These are phyloP conservation scores for Cyathus striatus DNA, from an alignment of 768 basidiomycete genomes.

Conservation along the genomic window DNA sequence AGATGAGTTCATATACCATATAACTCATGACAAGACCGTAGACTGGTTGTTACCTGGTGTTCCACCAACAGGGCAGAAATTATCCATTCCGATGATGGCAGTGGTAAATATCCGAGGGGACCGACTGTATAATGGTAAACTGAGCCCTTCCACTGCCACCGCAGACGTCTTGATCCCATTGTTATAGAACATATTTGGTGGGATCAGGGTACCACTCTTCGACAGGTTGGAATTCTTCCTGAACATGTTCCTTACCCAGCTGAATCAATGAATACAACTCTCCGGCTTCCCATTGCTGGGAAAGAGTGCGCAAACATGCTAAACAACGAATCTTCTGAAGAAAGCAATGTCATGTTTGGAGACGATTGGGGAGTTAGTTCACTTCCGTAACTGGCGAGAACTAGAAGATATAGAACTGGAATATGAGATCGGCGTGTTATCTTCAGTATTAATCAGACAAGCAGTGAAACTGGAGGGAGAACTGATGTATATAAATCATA, in stretches of 20 bases:
- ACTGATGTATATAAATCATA: too few relatives aligned
- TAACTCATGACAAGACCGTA: conserved; percentile 37
- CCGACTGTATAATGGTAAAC: conserved; percentile 30
- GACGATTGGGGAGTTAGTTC: conserved; percentile 25
- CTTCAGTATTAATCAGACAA: background rate
- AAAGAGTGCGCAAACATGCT: conserved; percentile 30
- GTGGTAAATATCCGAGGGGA: conserved; percentile 48
- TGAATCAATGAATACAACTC: conserved; percentile 10
- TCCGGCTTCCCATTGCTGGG: conserved; percentile 33
- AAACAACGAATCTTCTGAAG: conserved; percentile 27
- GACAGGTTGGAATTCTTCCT: conserved; percentile 30
- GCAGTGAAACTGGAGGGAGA: background rate
- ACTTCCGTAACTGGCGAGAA: too few relatives aligned
- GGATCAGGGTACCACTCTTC: conserved; percentile 35
- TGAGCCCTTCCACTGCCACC: background rate
- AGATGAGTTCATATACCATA: conserved; percentile 48
- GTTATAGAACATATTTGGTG: conserved; percentile 38
- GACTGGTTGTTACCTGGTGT: conserved; percentile 51
- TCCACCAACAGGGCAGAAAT: conserved; percentile 42
- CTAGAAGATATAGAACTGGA: too few relatives aligned
- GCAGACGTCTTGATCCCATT: background rate
- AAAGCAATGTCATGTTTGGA: conserved; percentile 33
- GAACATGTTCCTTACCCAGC: conserved; percentile 22
- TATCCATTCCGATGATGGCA: conserved; percentile 47
- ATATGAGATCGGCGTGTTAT: background rate